Conservation (phyloP, 768 basidiomycete genomes). For the Sistotremastrum niveocremeum region DNA sequence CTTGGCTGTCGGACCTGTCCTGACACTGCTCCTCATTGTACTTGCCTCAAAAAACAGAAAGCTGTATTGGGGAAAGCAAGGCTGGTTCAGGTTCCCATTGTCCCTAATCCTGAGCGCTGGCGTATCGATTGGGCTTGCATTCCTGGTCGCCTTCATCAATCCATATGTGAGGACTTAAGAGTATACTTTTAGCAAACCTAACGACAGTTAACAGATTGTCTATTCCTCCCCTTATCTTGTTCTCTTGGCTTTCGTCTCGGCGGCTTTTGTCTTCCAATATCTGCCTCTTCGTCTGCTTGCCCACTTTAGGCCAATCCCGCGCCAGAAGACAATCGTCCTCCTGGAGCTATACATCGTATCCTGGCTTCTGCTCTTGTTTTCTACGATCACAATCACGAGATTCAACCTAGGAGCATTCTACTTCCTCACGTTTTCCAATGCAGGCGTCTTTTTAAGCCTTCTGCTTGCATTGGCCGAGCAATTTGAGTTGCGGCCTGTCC, state of each 20-base stretch:
- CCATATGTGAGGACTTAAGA: slow-evolving; percentile 38
- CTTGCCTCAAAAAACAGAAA: slow-evolving; percentile 12
- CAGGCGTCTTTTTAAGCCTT: slow-evolving; percentile 28
- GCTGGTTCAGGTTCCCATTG: slow-evolving; percentile 51
- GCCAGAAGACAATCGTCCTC: slow-evolving; percentile 37
- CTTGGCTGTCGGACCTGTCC: slow-evolving; percentile 49
- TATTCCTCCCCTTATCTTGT: slow-evolving; percentile 46
- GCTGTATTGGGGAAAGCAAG: slow-evolving; percentile 8
- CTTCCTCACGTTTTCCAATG: slow-evolving; percentile 43
- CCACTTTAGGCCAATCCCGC: slow-evolving; percentile 17
- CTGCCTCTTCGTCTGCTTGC: slow-evolving; percentile 22
- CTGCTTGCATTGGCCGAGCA: slow-evolving; percentile 25
- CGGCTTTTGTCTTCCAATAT: slow-evolving; percentile 33
- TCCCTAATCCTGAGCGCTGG: slow-evolving; percentile 32
- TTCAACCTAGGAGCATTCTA: slow-evolving; percentile 40
- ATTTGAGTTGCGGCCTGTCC: too few species aligned
- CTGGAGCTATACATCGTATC: slow-evolving; percentile 43
- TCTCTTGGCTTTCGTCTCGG: slow-evolving; percentile 31
- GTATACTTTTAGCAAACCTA: neutral
- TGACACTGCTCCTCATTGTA: slow-evolving; percentile 31
- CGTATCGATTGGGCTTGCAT: slow-evolving; percentile 34
- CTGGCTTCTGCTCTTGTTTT: slow-evolving; percentile 41
- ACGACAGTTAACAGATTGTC: slow-evolving; percentile 31
- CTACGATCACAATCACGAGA: slow-evolving; percentile 31
- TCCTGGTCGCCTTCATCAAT: slow-evolving; percentile 41